phyloP scores from a whole-genome alignment of 1,139 yeast species.

The Geotrichum carabidarum region DNA sequence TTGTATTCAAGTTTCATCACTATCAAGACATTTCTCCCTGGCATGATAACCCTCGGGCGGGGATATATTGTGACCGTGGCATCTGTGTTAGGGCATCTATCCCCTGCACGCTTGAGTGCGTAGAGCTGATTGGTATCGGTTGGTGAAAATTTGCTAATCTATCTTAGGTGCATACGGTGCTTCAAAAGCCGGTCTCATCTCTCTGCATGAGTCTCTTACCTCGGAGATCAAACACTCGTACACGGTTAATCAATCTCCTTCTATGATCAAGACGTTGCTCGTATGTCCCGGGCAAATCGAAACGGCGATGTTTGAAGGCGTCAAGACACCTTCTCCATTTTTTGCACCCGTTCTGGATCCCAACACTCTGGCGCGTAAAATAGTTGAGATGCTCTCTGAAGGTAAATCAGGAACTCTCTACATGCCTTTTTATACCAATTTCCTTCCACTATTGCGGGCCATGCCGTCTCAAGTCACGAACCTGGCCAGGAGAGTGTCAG shows the following conservation, averaged over 20 bases:
- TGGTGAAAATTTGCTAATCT: neutral
- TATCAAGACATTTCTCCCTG: conserved; percentile 64
- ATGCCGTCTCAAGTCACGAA: conserved; percentile 69
- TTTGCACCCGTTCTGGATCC: conserved; percentile 83
- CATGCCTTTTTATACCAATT: conserved; percentile 68
- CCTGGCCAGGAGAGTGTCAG: conserved; percentile 49
- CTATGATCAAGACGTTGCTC: conserved; percentile 65
- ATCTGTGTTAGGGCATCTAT: conserved; percentile 74
- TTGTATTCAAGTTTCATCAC: conserved; percentile 65
- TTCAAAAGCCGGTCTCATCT: conserved; percentile 77
- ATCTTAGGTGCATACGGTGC: conserved; percentile 68
- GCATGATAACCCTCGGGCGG: conserved; percentile 54
- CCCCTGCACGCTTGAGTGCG: conserved; percentile 67
- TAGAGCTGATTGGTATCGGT: neutral
- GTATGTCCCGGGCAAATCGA: conserved; percentile 83
- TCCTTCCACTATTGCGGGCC: conserved; percentile 65
- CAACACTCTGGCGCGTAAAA: conserved; percentile 51
- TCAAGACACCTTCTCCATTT: conserved; percentile 62
- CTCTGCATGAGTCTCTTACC: conserved; percentile 76
- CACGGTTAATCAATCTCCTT: conserved; percentile 12
- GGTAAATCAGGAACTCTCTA: conserved; percentile 68
- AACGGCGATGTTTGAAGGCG: conserved; percentile 66
- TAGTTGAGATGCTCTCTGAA: conserved; percentile 52
- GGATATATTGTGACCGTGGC: conserved; percentile 80
- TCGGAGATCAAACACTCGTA: conserved; percentile 50